Percentiles rank a stretch among this genome's conserved stretches.
These are phyloP conservation scores for Jaltomata sinuosa DNA, from an alignment of 257 asterid species.

Conservation along the genomic window DNA sequence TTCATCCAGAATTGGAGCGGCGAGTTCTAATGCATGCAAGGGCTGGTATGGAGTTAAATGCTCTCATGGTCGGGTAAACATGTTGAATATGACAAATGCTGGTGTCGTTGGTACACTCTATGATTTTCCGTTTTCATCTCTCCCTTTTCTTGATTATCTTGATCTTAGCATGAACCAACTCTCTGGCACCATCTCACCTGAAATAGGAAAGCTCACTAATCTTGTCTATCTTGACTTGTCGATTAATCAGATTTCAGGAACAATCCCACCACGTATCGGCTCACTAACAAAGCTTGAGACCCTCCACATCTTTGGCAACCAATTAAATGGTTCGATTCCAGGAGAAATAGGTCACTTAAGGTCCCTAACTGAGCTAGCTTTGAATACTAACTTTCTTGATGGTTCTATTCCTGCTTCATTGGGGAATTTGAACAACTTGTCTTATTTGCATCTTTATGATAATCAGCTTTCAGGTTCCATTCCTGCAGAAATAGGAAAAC, in stretches of 20 bases:
- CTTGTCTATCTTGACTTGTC: neutral
- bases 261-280: conserved; percentile 14
- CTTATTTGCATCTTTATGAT: neutral
- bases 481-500: conserved; percentile 11
- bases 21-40: neutral
- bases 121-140: conserved; percentile 7
- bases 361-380: too few species aligned
- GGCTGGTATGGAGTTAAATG: conserved; percentile 16
- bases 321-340: neutral
- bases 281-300: neutral
- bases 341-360: neutral
- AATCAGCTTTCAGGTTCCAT: conserved; percentile 3
- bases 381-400: too few species aligned
- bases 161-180: conserved; percentile 1
- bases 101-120: conserved; percentile 1
- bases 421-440: neutral
- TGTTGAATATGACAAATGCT: conserved; percentile 6
- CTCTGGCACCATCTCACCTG: conserved; percentile 14
- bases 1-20: neutral
- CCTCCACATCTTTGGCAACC: neutral
- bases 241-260: neutral
- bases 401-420: neutral
- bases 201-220: conserved; percentile 4
- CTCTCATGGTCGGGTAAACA: neutral
- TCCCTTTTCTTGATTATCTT: conserved; percentile 8